Evolutionary conservation across 495 filamentous ascomycete genomes (phyloP), one percentile per base, ranked within the genome.

Genomic region (Aspergillus heteromorphus): DNA sequence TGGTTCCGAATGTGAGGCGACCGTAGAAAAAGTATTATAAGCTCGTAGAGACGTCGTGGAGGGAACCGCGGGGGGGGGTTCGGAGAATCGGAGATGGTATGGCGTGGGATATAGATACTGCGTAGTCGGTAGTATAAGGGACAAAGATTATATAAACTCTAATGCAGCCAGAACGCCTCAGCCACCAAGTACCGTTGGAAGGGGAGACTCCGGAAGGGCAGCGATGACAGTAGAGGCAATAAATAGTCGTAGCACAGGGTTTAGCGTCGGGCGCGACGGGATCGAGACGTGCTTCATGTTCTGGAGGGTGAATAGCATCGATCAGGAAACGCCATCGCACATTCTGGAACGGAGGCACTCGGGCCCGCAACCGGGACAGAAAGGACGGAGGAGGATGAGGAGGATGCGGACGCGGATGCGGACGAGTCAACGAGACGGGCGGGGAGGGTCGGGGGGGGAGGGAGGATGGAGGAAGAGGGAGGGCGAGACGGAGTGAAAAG

Each of bases 321-420:
- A 53, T 64, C 59, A 62, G 45, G 51, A 57, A 61, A 45, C 59
- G 59, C 55, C 61, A 67, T 67, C 56, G 59, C 59, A 62, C 56
- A 60, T 31, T 58, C 51, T 45, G 56, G 51, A 50, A 48, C 29
- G 17, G 40, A 23, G 43, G 38, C 48, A 53, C 49, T 55, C 49
- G 27, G 36, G 51, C 54, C 49, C 56, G 34, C 34, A n/a, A 38
- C 34, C 11, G 34, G 34, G 11, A 5, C 34, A n/a, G 34, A n/a
- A 38, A 61, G 60, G 51, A 45, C 54, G 60, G 51, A 45, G 51
- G 23, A 27, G 23, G 23, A 27, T 7, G 7, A 27, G 23, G 4
- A 27, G 23, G 23, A 27, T 27, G 23, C 3, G 23, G 23, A 27
- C 23, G 23, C 23, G 23, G 23, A 27, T 7, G 3, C 4, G 23